Conservation (phyloP, 2,329 filamentous ascomycete genomes). For the Ophiostoma sp. region DNA sequence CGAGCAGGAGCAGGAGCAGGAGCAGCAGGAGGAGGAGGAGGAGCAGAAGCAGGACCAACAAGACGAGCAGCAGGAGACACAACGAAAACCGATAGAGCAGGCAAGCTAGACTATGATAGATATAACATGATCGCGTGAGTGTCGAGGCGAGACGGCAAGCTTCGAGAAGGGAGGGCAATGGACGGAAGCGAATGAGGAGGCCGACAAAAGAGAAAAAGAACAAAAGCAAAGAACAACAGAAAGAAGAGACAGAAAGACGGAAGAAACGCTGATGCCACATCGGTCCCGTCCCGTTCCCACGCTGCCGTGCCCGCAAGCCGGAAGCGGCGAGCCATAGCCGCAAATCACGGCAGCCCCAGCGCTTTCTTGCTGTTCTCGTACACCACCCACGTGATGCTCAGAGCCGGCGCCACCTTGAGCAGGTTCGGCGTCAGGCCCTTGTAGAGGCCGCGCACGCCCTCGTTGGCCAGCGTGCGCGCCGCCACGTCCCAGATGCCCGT, state of each 20-base stretch:
- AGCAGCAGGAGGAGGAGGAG: neutral
- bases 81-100: neutral
- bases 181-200: neutral
- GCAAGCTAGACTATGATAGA: neutral
- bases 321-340: too few species aligned
- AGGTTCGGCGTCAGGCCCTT: slow-evolving; percentile 93
- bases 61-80: neutral
- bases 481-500: slow-evolving; percentile 87
- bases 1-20: neutral
- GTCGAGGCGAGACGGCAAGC: neutral
- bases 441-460: slow-evolving; percentile 82
- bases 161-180: neutral
- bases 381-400: slow-evolving; percentile 91
- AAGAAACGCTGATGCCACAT: too few species aligned
- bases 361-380: slow-evolving; percentile 84
- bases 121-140: neutral
- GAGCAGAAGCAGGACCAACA: neutral
- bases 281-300: too few species aligned
- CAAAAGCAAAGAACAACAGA: neutral
- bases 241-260: neutral
- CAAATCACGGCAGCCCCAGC: slow-evolving; percentile 46
- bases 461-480: slow-evolving; percentile 70
- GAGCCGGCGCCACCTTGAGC: slow-evolving; percentile 89
- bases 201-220: neutral
- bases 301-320: too few species aligned